Conservation (phyloP, 345 rosid genomes). For the Linum usitatissimum region DNA sequence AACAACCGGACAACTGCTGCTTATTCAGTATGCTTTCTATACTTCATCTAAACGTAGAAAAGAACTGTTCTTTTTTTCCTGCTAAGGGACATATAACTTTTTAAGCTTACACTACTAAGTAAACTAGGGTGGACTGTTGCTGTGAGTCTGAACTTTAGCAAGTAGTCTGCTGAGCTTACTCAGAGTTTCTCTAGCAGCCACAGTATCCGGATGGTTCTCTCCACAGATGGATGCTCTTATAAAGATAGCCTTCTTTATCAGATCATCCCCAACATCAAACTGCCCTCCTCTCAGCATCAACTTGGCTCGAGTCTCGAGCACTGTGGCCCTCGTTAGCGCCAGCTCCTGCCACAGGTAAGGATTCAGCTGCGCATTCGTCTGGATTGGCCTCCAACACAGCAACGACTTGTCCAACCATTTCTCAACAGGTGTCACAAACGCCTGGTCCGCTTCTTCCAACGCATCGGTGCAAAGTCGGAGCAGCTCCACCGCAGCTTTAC, state of each 20-base stretch:
- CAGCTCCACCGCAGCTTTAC: slow-evolving; percentile 74
- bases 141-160: slow-evolving; percentile 60
- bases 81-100: not conserved
- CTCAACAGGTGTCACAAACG: slow-evolving; percentile 73
- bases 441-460: slow-evolving; percentile 75
- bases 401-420: slow-evolving; percentile 68
- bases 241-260: slow-evolving; percentile 74
- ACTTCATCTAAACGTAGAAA: not conserved
- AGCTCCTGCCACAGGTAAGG: slow-evolving; percentile 91
- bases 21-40: not conserved
- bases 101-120: too few relatives aligned
- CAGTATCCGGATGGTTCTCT: slow-evolving; percentile 73
- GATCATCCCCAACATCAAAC: slow-evolving; percentile 74
- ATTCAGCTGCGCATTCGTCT: slow-evolving; percentile 77
- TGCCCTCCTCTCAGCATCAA: slow-evolving; percentile 80
- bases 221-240: slow-evolving; percentile 84
- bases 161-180: slow-evolving; percentile 75
- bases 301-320: slow-evolving; percentile 87
- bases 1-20: not conserved
- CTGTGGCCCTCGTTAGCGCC: slow-evolving; percentile 72
- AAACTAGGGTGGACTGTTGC: slow-evolving; percentile 17
- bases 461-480: slow-evolving; percentile 78
- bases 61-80: not conserved
- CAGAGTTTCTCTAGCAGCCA: slow-evolving; percentile 67
- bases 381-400: slow-evolving; percentile 81